Conservation (phyloP, 371 early-diverging fungal genomes). For the Lichtheimia corymbifera region DNA sequence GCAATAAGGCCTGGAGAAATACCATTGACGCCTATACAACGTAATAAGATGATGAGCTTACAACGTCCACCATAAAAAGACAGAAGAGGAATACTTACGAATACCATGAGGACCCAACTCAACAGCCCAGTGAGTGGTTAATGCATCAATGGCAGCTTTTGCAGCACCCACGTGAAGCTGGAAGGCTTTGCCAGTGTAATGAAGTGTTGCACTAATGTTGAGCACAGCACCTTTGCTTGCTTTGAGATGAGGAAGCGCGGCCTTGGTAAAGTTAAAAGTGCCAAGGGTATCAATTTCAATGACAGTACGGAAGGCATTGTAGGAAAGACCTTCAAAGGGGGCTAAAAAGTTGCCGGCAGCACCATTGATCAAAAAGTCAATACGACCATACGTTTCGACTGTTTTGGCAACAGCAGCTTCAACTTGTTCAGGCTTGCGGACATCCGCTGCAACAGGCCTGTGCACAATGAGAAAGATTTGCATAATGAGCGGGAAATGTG, state of each 20-base stretch:
- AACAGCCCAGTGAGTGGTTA: slow-evolving; percentile 56
- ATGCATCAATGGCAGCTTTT: slow-evolving; percentile 46
- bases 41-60: background rate
- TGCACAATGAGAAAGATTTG: background rate
- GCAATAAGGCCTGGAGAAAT: slow-evolving; percentile 55
- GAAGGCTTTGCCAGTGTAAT: slow-evolving; percentile 61
- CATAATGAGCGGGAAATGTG: too few relatives aligned
- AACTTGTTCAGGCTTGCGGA: slow-evolving; percentile 66
- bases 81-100: slow-evolving; percentile 23
- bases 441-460: slow-evolving; percentile 61
- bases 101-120: slow-evolving; percentile 52
- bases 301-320: slow-evolving; percentile 73
- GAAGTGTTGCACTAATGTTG: slow-evolving; percentile 69
- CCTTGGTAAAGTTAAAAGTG: slow-evolving; percentile 79
- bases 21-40: slow-evolving; percentile 21
- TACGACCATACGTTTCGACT: slow-evolving; percentile 65
- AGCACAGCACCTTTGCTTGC: slow-evolving; percentile 66
- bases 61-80: background rate
- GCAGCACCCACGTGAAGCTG: slow-evolving; percentile 55
- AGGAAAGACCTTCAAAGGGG: slow-evolving; percentile 62
- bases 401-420: slow-evolving; percentile 63
- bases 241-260: slow-evolving; percentile 71
- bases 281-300: slow-evolving; percentile 53
- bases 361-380: slow-evolving; percentile 64
- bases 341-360: slow-evolving; percentile 85